Evolutionary conservation across 208 protist genomes (phyloP).

Genomic region (Trichomonas gallinae): DNA sequence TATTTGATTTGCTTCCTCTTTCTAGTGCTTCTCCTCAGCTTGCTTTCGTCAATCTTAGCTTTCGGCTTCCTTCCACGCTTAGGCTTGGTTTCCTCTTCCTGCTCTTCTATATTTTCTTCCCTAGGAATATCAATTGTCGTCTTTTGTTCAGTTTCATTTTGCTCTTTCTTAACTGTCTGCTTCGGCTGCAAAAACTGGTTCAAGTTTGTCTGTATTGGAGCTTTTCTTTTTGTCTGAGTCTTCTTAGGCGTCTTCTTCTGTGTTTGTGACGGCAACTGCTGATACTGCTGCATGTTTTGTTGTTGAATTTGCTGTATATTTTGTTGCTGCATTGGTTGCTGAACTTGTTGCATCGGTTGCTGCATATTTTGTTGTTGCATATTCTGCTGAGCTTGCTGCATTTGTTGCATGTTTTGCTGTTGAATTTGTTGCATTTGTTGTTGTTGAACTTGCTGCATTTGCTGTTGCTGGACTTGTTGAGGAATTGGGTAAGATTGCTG

Average conservation of each 20-base stretch:
- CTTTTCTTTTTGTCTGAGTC: too few relatives aligned
- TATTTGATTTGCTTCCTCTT: too few relatives aligned
- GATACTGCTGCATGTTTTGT: too few relatives aligned
- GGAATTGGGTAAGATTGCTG: too few relatives aligned
- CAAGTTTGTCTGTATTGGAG: not conserved
- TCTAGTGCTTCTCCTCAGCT: too few relatives aligned
- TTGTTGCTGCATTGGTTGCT: not conserved
- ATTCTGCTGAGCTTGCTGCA: too few relatives aligned
- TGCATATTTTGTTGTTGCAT: not conserved
- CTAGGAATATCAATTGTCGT: not conserved
- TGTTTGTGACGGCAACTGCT: too few relatives aligned
- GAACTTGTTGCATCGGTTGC: not conserved
- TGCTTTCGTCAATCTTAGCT: not conserved
- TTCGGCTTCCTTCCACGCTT: not conserved
- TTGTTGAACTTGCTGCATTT: too few relatives aligned
- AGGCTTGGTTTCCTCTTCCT: not conserved
- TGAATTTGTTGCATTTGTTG: too few relatives aligned
- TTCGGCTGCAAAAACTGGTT: not conserved
- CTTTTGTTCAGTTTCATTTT: not conserved
- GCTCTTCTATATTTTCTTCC: not conserved
- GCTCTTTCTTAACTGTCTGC: not conserved
- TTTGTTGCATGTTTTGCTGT: too few relatives aligned
- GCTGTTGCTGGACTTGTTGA: not conserved
- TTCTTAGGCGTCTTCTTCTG: too few relatives aligned
- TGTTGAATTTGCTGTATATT: too few relatives aligned